Base-by-base conservation (phyloP, 805 yeast species). In the Ogataea henricii region DNA sequence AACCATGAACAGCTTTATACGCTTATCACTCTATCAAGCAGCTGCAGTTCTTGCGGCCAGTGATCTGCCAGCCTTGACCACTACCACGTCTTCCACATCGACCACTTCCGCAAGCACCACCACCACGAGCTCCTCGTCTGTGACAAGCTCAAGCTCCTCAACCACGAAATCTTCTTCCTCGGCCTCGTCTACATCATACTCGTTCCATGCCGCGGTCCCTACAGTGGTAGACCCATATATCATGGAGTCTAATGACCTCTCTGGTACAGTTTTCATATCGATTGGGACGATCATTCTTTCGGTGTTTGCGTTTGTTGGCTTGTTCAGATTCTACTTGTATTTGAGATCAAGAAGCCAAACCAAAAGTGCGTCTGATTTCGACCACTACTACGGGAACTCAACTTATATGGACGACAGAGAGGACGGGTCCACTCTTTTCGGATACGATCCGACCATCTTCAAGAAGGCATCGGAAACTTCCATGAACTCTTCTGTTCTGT, bases 261-360 rank as follows among this genome's bases (percentile, higher is more conserved):
- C 62, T 14, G 72, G 73, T 18, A 57, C 77, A 12, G 71, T 76
- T 17, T 76, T 77, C 58, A 71, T 77, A 27, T 61, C 72, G 3
- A 62, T 72, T 6, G 80, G 78, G 4, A 63, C 67, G 0, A 55
- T 72, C 6, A 41, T 74, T 51, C 14, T 55, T 14, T 43, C 56
- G 2, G 22, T 54, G n/a, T 34, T 62, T 3, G 48, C 65, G 1
- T 18, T 67, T 7, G 47, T 58, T 2, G 41, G 62, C 6, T 25
- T 62, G 10, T 33, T 53, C 4, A 54, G 67, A 34, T 40, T 67
- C 21, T 55, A 60, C 23, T 40, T 56, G 6, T 64, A 57, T 52
- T 16, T 65, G 9, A 56, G 56, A 7, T 63, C 68, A 10, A 60
- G 63, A 40, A 56, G 47, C 29, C 57, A 49, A 4, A 58, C 60